phyloP scores from a whole-genome alignment of 768 basidiomycete species.

The Suillus decipiens region DNA sequence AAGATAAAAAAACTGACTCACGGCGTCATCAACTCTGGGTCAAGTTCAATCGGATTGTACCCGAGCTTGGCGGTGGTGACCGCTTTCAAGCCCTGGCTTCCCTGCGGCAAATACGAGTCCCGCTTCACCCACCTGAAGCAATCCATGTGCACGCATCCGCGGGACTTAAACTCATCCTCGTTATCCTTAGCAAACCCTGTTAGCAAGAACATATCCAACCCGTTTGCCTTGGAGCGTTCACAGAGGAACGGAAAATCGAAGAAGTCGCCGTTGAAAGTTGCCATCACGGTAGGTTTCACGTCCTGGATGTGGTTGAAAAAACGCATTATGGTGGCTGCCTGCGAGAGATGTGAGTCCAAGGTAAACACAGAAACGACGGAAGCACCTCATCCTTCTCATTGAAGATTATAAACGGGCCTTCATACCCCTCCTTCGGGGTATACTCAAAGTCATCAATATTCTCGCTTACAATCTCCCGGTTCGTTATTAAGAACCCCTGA shows the following conservation, averaged over 20 bases:
- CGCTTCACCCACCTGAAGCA: conserved; percentile 99
- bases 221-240: conserved; percentile 81
- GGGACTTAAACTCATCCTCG: conserved; percentile 94
- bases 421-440: conserved; percentile 96
- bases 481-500: conserved; percentile 96
- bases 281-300: conserved; percentile 94
- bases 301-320: conserved; percentile 96
- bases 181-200: conserved; percentile 89
- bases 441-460: conserved; percentile 99
- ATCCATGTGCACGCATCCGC: conserved; percentile 96
- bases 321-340: conserved; percentile 79
- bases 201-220: conserved; percentile 96
- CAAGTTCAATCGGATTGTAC: conserved; percentile 95
- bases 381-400: conserved; percentile 91
- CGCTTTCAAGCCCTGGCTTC: conserved; percentile 97
- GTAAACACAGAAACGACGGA: background rate
- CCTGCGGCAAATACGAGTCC: conserved; percentile 97
- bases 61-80: conserved; percentile 96
- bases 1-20: conserved; percentile 41
- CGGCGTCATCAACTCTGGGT: conserved; percentile 99
- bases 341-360: background rate
- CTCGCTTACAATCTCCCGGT: conserved; percentile 94
- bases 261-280: conserved; percentile 98
- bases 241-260: conserved; percentile 99
- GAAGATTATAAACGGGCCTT: conserved; percentile 94